phyloP scores from a whole-genome alignment of 2,329 filamentous ascomycete genomes.

The Septoria linicola region DNA sequence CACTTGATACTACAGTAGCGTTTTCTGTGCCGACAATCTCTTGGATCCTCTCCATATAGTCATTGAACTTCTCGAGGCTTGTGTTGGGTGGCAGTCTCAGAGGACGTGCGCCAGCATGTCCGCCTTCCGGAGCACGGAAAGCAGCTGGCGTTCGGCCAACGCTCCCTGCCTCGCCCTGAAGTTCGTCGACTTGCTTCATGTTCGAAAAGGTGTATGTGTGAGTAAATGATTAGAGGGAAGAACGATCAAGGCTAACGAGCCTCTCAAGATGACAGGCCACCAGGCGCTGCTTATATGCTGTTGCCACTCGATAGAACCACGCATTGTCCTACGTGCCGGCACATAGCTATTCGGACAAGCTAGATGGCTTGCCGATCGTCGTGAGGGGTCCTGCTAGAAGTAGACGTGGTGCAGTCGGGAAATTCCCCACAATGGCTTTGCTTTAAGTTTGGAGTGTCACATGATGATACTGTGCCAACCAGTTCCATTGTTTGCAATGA shows the following conservation, averaged over 20 bases:
- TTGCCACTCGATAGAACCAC: no score
- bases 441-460: conserved; percentile 4
- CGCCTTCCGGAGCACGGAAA: conserved; percentile 18
- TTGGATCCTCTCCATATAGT: conserved; percentile 15
- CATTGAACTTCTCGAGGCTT: conserved; percentile 16
- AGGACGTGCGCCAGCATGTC: conserved; percentile 10
- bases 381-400: conserved; percentile 4
- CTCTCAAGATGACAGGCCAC: no score
- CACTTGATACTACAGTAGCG: conserved; percentile 30
- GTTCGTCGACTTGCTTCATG: conserved; percentile 18
- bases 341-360: no score
- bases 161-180: conserved; percentile 14
- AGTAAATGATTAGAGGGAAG: no score
- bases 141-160: conserved; percentile 8
- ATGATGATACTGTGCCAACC: no score
- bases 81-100: conserved; percentile 21
- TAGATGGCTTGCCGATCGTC: no score
- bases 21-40: conserved; percentile 23
- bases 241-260: no score
- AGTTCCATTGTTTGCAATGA: no score
- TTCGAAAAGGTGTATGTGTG: not conserved
- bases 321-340: no score
- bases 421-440: conserved; percentile 4
- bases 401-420: conserved; percentile 2
- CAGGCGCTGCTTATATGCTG: conserved; percentile 1